Evolutionary conservation across 106 monocot species (phyloP).

Genomic region (Allium cepa): DNA sequence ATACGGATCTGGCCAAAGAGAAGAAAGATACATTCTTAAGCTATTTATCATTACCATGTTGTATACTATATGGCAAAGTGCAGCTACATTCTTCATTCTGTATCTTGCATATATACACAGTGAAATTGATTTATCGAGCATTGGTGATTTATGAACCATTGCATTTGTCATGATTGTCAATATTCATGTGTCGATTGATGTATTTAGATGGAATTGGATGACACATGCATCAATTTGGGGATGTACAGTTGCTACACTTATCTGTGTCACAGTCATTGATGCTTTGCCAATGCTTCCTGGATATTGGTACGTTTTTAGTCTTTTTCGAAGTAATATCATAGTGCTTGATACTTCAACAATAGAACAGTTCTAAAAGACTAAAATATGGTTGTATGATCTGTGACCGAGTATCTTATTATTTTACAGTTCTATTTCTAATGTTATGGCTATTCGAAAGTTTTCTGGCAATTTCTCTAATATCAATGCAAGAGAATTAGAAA

Average conservation of each 20-base stretch:
- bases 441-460: conserved; percentile 53
- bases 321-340: background rate
- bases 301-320: conserved; percentile 33
- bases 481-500: conserved; percentile 54
- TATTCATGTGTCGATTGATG: too few species aligned
- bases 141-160: too few species aligned
- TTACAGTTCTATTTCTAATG: conserved; percentile 79
- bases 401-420: background rate
- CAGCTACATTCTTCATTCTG: too few species aligned
- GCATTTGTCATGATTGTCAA: too few species aligned
- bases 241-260: conserved; percentile 39
- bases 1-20: conserved; percentile 77
- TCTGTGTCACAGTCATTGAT: conserved; percentile 52
- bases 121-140: too few species aligned
- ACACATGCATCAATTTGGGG: too few species aligned
- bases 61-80: too few species aligned
- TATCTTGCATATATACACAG: too few species aligned
- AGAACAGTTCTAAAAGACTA: background rate
- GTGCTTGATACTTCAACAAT: background rate
- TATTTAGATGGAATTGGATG: too few species aligned
- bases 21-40: conserved; percentile 79
- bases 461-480: conserved; percentile 69
- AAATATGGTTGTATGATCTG: background rate
- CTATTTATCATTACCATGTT: conserved; percentile 65
- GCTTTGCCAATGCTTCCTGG: conserved; percentile 35